Base-by-base conservation (phyloP, 2,329 filamentous ascomycete genomes). In the Clonostachys rosea region DNA sequence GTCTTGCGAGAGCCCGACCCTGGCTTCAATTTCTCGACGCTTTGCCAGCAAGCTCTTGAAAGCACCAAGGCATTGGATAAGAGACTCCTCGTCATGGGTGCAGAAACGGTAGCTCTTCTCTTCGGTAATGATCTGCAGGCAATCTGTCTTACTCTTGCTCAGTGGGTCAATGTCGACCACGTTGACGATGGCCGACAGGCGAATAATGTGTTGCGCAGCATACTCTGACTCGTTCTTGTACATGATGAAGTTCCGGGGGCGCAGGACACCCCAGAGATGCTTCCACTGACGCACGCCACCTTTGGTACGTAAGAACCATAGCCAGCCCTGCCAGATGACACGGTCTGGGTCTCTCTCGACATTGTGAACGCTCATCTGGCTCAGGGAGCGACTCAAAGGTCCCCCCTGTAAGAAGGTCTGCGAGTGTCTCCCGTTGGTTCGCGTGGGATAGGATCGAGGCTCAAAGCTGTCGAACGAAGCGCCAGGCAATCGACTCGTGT, bases 211-310 rank as follows among this genome's bases (percentile, higher is more conserved):
- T 51, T 87, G 77, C 1, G 91, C 89, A 12, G 87, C 86, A 65
- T 97, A 97, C 68, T 99, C 94, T 53, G 84, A 76, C 52, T 95
- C 89, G 60, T 95, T 87, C 66, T 96, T 96, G 75, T 99, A 99
- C 24, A 97, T 79, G 14, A 90, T 87, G 34, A 99, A 73, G 52
- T 88, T 91, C 45, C 87, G 84, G 2, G 89, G 86, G 34, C 94
- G 87, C 45, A 99, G 77, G 1, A 97, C 94, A 12, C 87, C 87
- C 94, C 94, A 97, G 49, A 91, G 78, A 57, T 90, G 86, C 73
- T 96, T 96, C 94, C 94, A 99, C 59, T 95, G 88, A 42, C 87
- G 84, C 47, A 99, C 75, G 9, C 91, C 90, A 18, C 86, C 78
- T 59, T 90, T 91, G 51, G 85, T 88, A 57, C 89, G 90, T 48